phyloP scores from a whole-genome alignment of 139 green algal genomes.

The Volvox africanus region DNA sequence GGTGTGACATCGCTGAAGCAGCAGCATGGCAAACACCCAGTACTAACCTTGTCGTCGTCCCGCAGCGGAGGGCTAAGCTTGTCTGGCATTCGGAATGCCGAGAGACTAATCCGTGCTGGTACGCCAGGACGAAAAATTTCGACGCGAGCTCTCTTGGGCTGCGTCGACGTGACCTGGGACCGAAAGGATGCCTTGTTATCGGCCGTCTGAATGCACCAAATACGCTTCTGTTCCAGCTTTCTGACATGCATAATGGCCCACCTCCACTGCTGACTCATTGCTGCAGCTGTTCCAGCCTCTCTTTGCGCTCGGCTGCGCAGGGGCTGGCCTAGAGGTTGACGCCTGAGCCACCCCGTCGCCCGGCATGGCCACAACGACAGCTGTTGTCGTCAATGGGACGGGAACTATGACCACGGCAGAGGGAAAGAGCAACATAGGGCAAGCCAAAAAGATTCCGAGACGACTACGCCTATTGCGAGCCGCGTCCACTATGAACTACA shows the following conservation, averaged over 20 bases:
- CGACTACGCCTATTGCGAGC: neutral
- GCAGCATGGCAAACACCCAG: no score
- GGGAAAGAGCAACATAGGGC: conserved; percentile 11
- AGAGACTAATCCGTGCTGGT: conserved; percentile 58
- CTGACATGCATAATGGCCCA: neutral
- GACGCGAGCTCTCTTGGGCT: conserved; percentile 28
- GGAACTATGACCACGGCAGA: conserved; percentile 1
- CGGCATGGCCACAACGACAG: neutral
- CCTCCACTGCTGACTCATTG: conserved; percentile 7
- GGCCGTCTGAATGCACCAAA: neutral
- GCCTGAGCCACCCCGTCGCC: neutral
- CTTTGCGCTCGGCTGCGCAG: conserved; percentile 9
- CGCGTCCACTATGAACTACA: neutral
- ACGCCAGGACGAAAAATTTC: conserved; percentile 63
- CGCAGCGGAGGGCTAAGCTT: conserved; percentile 68
- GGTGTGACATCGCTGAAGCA: no score
- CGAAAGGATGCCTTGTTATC: neutral
- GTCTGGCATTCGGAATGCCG: conserved; percentile 65
- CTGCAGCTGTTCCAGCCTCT: conserved; percentile 25
- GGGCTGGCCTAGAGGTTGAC: neutral
- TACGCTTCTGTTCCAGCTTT: neutral
- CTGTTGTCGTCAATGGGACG: neutral
- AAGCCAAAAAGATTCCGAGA: conserved; percentile 13
- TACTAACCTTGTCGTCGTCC: conserved; percentile 70
- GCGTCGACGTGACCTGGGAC: conserved; percentile 9